Evolutionary conservation across 305 asterid genomes (phyloP).

Genomic region (Andrographis paniculata): DNA sequence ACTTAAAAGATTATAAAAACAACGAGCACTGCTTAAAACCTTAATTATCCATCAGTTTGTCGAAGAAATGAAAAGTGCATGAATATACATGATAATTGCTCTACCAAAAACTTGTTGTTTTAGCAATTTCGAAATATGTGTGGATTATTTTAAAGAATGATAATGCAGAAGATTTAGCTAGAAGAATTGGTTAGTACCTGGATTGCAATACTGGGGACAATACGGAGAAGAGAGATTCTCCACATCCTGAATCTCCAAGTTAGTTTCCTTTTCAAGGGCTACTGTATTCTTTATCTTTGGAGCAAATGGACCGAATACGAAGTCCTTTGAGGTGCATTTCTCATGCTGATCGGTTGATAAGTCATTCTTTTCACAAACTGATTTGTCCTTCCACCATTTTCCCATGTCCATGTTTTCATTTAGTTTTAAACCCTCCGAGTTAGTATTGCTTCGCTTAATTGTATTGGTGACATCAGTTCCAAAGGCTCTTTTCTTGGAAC

Average conservation of each 20-base stretch:
- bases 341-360: conserved; percentile 24
- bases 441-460: conserved; percentile 33
- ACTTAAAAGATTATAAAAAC: no score
- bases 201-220: conserved; percentile 46
- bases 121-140: background rate
- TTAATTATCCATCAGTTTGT: background rate
- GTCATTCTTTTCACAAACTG: conserved; percentile 18
- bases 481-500: conserved; percentile 41
- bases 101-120: background rate
- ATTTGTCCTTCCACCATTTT: conserved; percentile 17
- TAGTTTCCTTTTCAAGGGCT: conserved; percentile 21
- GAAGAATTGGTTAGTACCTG: conserved; percentile 30
- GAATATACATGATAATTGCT: background rate
- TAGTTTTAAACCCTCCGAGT: conserved; percentile 22
- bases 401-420: conserved; percentile 19
- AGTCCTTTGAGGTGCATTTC: conserved; percentile 29
- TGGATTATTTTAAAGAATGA: background rate
- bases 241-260: conserved; percentile 25
- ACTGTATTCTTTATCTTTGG: conserved; percentile 19
- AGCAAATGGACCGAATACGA: conserved; percentile 62
- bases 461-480: conserved; percentile 55
- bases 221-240: conserved; percentile 30
- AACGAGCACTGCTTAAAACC: no score
- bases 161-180: conserved; percentile 6
- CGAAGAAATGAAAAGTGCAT: background rate